Conservation (phyloP, 2,329 filamentous ascomycete genomes). For the Metarhizium guizhouense region DNA sequence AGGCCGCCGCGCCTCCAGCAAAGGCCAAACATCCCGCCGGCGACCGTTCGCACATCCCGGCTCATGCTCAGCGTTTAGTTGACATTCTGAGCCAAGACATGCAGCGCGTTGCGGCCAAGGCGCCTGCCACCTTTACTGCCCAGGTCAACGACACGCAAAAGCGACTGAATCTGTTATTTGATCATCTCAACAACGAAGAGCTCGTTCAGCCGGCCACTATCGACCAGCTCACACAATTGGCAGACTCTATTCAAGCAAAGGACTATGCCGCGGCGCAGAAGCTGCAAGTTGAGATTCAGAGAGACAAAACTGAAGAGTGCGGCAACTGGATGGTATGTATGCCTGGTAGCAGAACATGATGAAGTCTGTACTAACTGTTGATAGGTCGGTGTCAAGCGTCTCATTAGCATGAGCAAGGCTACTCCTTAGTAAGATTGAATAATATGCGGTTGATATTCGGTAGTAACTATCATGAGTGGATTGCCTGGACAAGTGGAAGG, state of each 20-base stretch:
- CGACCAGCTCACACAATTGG: slow-evolving; percentile 53
- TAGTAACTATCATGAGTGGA: background rate
- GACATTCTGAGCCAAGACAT: slow-evolving; percentile 78
- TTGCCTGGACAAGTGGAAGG: background rate
- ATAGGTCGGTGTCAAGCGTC: slow-evolving; percentile 65
- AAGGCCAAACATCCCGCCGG: slow-evolving; percentile 66
- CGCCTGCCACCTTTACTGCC: slow-evolving; percentile 74
- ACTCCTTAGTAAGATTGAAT: slow-evolving; percentile 41
- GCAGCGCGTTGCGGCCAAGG: slow-evolving; percentile 77
- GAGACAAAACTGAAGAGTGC: slow-evolving; percentile 70
- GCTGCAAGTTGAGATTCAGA: slow-evolving; percentile 67
- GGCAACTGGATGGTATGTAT: slow-evolving; percentile 78
- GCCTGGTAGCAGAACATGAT: background rate
- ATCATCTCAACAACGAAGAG: slow-evolving; percentile 94
- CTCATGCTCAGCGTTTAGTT: slow-evolving; percentile 65
- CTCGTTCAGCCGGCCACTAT: slow-evolving; percentile 74
- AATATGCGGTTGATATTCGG: background rate
- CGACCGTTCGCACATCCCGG: slow-evolving; percentile 82
- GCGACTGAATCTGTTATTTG: slow-evolving; percentile 85
- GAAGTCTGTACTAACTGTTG: slow-evolving; percentile 28
- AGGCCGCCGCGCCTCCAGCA: slow-evolving; percentile 39
- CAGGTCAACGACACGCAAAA: slow-evolving; percentile 95
- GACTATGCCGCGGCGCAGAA: slow-evolving; percentile 59
- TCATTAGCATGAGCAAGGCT: slow-evolving; percentile 72
- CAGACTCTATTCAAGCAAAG: slow-evolving; percentile 57